phyloP scores from a whole-genome alignment of 2,329 filamentous ascomycete species.

The Colletotrichum lindemuthianum region DNA sequence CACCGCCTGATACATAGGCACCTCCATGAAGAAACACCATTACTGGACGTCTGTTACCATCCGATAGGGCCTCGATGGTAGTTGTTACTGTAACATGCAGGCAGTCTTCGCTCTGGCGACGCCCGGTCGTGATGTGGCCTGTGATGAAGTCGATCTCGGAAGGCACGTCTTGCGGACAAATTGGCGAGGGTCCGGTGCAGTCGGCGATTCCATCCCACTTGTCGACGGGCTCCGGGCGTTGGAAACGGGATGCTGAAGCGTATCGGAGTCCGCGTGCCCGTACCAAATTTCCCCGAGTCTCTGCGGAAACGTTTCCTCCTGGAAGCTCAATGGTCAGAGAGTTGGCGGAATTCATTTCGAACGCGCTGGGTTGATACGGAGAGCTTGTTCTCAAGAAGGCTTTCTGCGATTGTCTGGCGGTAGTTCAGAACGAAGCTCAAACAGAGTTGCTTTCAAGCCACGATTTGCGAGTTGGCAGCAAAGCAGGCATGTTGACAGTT shows the following conservation, averaged over 20 bases:
- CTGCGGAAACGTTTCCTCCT: background rate
- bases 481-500: background rate
- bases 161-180: constrained; percentile 36
- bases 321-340: background rate
- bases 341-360: background rate
- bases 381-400: background rate
- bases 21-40: constrained; percentile 43
- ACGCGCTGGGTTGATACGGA: background rate
- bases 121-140: constrained; percentile 25
- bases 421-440: background rate
- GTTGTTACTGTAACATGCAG: constrained; percentile 31
- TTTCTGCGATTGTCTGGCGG: background rate
- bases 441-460: background rate
- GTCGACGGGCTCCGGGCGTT: constrained; percentile 15
- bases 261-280: constrained; percentile 34
- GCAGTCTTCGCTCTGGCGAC: constrained; percentile 33
- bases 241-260: constrained; percentile 34
- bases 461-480: background rate
- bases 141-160: constrained; percentile 32
- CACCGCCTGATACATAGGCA: constrained; percentile 29
- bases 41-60: constrained; percentile 39
- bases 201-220: constrained; percentile 27
- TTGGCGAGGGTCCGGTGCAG: constrained; percentile 31
- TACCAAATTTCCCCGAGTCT: background rate
- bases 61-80: background rate